phyloP scores from a whole-genome alignment of 1,139 yeast genomes.

The Kodamaea sp. region DNA sequence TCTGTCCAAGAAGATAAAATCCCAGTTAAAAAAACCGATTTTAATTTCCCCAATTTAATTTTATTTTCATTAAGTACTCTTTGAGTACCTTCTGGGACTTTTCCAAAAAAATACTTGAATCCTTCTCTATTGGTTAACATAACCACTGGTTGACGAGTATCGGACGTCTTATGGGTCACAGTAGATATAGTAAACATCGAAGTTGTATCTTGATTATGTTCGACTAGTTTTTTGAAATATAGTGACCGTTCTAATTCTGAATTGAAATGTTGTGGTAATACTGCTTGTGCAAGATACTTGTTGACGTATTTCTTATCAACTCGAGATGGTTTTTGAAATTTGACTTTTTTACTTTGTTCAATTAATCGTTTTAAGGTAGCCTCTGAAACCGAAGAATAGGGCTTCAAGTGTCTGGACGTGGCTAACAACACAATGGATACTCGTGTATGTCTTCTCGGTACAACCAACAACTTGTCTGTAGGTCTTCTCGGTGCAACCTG shows the following conservation, averaged over 20 bases:
- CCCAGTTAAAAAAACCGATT: conserved; percentile 75
- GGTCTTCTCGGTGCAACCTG: too few relatives aligned
- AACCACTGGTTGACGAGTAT: conserved; percentile 57
- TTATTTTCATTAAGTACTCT: conserved; percentile 58
- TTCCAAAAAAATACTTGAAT: conserved; percentile 69
- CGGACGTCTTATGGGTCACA: conserved; percentile 57
- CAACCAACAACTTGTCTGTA: too few relatives aligned
- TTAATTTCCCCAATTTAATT: conserved; percentile 51
- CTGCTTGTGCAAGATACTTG: conserved; percentile 10
- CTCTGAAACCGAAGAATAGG: too few relatives aligned
- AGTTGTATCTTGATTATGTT: conserved; percentile 15
- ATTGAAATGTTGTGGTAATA: conserved; percentile 10
- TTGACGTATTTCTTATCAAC: background rate
- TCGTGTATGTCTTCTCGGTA: too few relatives aligned
- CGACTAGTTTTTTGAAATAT: conserved; percentile 14
- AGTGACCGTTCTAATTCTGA: conserved; percentile 11
- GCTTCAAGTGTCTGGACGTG: too few relatives aligned
- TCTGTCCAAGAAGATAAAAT: conserved; percentile 60
- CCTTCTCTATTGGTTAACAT: conserved; percentile 51
- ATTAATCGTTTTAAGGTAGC: too few relatives aligned
- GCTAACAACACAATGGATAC: too few relatives aligned
- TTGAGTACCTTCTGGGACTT: conserved; percentile 83
- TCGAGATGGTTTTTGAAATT: too few relatives aligned
- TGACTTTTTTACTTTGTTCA: too few relatives aligned
- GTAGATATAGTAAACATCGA: conserved; percentile 40